phyloP scores from a whole-genome alignment of 1,139 yeast species.

The Meyerozyma sp. region DNA sequence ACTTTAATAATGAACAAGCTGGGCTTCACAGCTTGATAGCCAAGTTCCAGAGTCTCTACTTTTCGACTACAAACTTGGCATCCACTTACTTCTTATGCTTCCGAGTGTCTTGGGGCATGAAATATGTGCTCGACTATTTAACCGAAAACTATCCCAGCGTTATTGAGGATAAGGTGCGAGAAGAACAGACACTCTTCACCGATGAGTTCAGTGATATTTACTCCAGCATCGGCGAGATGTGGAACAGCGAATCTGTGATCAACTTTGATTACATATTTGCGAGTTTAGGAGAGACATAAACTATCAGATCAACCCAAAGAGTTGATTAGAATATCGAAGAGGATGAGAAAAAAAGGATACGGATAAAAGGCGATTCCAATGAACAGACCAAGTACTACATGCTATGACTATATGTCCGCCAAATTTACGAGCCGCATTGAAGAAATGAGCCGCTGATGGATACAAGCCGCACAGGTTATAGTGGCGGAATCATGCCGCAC shows the following conservation, averaged over 20 bases:
- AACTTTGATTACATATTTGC: background rate
- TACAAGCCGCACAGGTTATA: too few relatives aligned
- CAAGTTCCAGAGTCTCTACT: background rate
- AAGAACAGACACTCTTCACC: background rate
- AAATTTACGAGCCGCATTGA: too few relatives aligned
- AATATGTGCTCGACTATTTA: background rate
- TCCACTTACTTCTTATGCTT: background rate
- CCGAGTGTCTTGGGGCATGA: background rate
- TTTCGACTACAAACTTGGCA: background rate
- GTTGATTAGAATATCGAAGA: too few relatives aligned
- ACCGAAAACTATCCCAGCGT: background rate
- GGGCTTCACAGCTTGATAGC: background rate
- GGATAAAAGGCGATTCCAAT: too few relatives aligned
- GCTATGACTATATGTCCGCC: too few relatives aligned
- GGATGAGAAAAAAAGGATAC: too few relatives aligned
- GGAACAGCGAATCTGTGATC: background rate
- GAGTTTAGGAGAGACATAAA: background rate
- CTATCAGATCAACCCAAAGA: too few relatives aligned
- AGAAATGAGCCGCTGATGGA: too few relatives aligned
- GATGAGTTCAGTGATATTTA: background rate
- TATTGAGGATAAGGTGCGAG: background rate
- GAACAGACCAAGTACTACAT: too few relatives aligned
- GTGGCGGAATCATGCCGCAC: too few relatives aligned
- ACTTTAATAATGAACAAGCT: constrained; percentile 7
- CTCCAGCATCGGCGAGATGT: background rate